These are phyloP conservation scores for Nidularia pulvinata DNA, from an alignment of 768 basidiomycete species.

Conservation along the genomic window DNA sequence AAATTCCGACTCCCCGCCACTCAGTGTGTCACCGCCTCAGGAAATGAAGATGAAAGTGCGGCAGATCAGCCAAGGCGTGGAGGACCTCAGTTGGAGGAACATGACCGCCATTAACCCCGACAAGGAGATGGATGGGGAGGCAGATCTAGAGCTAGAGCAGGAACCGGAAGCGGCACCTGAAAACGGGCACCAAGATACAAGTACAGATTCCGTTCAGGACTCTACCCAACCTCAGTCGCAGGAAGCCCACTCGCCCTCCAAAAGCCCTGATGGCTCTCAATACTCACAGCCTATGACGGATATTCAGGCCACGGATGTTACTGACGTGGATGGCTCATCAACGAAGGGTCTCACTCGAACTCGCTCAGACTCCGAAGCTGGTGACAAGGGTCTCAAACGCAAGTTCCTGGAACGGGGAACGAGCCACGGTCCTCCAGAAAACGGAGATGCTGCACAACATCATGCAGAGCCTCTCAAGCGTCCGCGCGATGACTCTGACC, in stretches of 20 bases:
- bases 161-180: neutral
- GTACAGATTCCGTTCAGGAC: too few relatives aligned
- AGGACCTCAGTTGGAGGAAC: slow-evolving; percentile 74
- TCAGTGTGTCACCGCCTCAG: slow-evolving; percentile 67
- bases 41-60: slow-evolving; percentile 73
- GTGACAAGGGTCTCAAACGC: slow-evolving; percentile 68
- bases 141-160: neutral
- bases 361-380: slow-evolving; percentile 43
- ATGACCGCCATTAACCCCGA: slow-evolving; percentile 28
- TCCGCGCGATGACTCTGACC: slow-evolving; percentile 60
- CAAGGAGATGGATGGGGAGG: slow-evolving; percentile 6
- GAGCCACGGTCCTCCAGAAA: slow-evolving; percentile 53
- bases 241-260: slow-evolving; percentile 12
- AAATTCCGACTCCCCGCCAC: slow-evolving; percentile 40
- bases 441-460: slow-evolving; percentile 19
- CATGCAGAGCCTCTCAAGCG: slow-evolving; percentile 50
- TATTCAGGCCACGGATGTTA: slow-evolving; percentile 7
- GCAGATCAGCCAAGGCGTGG: slow-evolving; percentile 79
- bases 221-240: neutral
- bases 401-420: slow-evolving; percentile 69
- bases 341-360: slow-evolving; percentile 7
- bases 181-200: too few relatives aligned
- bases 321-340: neutral
- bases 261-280: slow-evolving; percentile 14
- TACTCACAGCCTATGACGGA: slow-evolving; percentile 14